phyloP scores from a whole-genome alignment of 2,329 filamentous ascomycete species.

The Nemania sp. region DNA sequence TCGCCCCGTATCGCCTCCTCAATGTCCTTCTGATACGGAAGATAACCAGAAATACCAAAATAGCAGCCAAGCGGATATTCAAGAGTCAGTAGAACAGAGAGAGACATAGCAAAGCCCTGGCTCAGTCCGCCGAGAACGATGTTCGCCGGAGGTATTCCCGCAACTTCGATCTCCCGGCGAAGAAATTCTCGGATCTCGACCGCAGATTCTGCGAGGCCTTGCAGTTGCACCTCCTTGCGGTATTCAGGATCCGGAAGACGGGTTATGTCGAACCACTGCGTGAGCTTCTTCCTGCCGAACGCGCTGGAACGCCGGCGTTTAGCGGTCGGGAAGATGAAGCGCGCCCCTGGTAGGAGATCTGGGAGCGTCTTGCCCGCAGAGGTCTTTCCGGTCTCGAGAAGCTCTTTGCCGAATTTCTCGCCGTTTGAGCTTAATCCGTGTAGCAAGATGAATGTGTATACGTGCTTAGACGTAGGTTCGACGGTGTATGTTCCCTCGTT shows the following conservation, averaged over 20 bases:
- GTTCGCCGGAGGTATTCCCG: slow-evolving; percentile 38
- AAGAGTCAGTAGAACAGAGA: slow-evolving; percentile 48
- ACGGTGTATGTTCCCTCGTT: slow-evolving; percentile 25
- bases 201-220: slow-evolving; percentile 49
- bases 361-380: slow-evolving; percentile 40
- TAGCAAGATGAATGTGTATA: slow-evolving; percentile 28
- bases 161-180: slow-evolving; percentile 36
- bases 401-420: slow-evolving; percentile 38
- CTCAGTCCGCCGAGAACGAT: slow-evolving; percentile 57
- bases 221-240: slow-evolving; percentile 47
- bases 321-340: slow-evolving; percentile 57
- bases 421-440: slow-evolving; percentile 30
- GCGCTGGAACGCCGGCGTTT: slow-evolving; percentile 47
- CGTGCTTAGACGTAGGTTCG: slow-evolving; percentile 26
- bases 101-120: slow-evolving; percentile 53
- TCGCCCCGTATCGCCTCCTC: slow-evolving; percentile 31
- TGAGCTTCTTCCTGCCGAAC: slow-evolving; percentile 47
- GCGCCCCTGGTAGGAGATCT: slow-evolving; percentile 41
- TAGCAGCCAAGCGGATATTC: slow-evolving; percentile 45
- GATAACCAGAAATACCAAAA: slow-evolving; percentile 52
- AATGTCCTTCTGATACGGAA: slow-evolving; percentile 46
- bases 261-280: slow-evolving; percentile 57
- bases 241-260: slow-evolving; percentile 45
- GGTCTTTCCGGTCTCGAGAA: slow-evolving; percentile 37
- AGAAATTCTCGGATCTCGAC: slow-evolving; percentile 42